Base-by-base conservation (phyloP, 208 protist species). In the Angomonas desouzai region DNA sequence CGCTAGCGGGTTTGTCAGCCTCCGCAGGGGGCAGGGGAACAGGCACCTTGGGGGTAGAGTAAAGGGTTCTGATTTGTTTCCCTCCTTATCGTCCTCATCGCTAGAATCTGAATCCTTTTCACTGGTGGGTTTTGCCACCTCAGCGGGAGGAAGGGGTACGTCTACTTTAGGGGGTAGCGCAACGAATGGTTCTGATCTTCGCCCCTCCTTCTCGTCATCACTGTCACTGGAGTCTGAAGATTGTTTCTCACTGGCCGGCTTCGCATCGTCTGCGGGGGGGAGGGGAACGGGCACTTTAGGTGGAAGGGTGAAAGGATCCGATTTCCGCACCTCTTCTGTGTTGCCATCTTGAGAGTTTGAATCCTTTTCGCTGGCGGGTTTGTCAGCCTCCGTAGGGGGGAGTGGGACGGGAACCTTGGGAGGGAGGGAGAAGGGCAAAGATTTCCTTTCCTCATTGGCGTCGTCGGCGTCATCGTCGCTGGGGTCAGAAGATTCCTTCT, bases 21-120 rank as follows among this genome's bases (percentile, higher is more conserved):
- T 10, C 53, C n/a, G 29, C n/a, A 29, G 61, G 47, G 10, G 38
- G 61, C 40, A 28, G 22, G 1, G 65, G 67, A 0, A 74, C 68
- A 22, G 27, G 6, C 16, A 65, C 60, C 4, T 36, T 29, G 6
- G 68, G 68, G 68, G 61, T 28, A 65, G 68, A 1, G 68, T 28
- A 4, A 66, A 25, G 25, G 23, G n/a, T 11, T n/a, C 27, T 23
- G 20, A 4, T 16, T 23, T 38, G 22, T 36, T 2, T 23, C 28
- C 38, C 28, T 2, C 18, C 3, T 23, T 10, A 9, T 27, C 28
- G 45, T 51, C 45, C 18, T 59, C n/a, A 25, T 59, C 55, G 11
- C 3, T 23, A 25, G 1, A 20, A 7, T 57, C 25, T 4, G 9
- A 16, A 7, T 57, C 51, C 51, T 36, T 36, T 13, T 51, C 55